Evolutionary conservation across 2,329 filamentous ascomycete genomes (phyloP), one percentile per base, ranked within the genome.

Genomic region (Aspergillus ochraceus): DNA sequence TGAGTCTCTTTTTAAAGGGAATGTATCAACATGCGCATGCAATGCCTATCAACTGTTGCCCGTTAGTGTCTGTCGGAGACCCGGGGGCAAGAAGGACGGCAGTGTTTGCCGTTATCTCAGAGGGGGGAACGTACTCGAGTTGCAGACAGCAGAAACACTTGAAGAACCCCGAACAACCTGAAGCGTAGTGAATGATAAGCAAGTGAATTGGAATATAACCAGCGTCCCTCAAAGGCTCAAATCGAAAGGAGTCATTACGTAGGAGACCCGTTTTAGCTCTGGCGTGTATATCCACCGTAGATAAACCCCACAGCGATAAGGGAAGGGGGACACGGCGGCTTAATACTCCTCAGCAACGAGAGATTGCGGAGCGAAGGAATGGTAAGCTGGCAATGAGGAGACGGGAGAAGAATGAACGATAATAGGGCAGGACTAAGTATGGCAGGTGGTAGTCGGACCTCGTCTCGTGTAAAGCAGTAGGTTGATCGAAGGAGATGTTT

Each of bases 1-100:
- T 12, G 19, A 22, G 30, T n/a, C 17, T n/a, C 14, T 26, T 26
- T 29, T 45, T 11, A 24, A 36, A 3, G 22, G 9, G 32, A 53
- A 45, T 54, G 53, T 57, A 57, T 60, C 42, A 22, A 54, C 42
- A 56, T 57, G 53, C 50, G 58, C 53, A 22, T 45, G 52, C 42
- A 36, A 39, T 58, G 20, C 46, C 55, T 53, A 46, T 47, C 12
- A 10, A 17, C 12, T 19, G 22, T 53, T 19, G 19, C 17, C 12
- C 30, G 19, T 58, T 20, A 58, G 50, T 32, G 26, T 53, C 22
- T 19, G 24, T 17, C 19, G 3, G 29, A 22, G 42, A 29, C 32
- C 45, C 17, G 6, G 32, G 26, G 24, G 52, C 45, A 29, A 20
- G 39, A 52, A 57, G 45, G n/a, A 20, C n/a, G 19, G 17, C 42